A percentile compares a stretch with the other conserved stretches of the same genome.
These are phyloP conservation scores for Tricholoma hemisulphureum DNA, from an alignment of 768 basidiomycete species.

Conservation along the genomic window DNA sequence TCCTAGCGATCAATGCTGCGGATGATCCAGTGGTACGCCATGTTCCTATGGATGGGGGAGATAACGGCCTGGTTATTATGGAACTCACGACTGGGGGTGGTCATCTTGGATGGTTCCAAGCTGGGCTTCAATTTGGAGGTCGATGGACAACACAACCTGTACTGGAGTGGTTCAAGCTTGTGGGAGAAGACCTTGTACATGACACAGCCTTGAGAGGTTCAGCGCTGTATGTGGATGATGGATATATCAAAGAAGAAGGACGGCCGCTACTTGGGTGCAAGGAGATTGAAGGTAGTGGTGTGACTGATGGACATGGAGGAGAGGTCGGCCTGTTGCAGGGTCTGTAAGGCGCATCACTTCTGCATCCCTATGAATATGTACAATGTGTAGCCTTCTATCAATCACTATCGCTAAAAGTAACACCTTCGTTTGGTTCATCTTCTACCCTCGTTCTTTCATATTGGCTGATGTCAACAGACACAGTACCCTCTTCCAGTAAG, in stretches of 20 bases:
- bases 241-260: constrained; percentile 60
- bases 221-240: constrained; percentile 47
- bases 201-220: constrained; percentile 28
- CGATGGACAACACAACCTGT: constrained; percentile 75
- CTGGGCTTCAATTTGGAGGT: constrained; percentile 37
- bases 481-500: constrained; percentile 80
- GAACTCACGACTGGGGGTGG: constrained; percentile 65
- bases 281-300: constrained; percentile 50
- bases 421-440: constrained; percentile 64
- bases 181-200: constrained; percentile 50
- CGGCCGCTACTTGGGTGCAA: constrained; percentile 56
- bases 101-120: constrained; percentile 80
- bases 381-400: constrained; percentile 30
- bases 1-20: constrained; percentile 69
- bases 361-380: neutral
- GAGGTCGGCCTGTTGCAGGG: constrained; percentile 61
- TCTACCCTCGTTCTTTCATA: constrained; percentile 70
- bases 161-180: constrained; percentile 65
- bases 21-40: constrained; percentile 76
- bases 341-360: constrained; percentile 22
- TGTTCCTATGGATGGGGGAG: constrained; percentile 56
- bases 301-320: constrained; percentile 52
- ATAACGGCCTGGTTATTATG: constrained; percentile 55
- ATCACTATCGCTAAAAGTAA: constrained; percentile 88
- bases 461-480: constrained; percentile 86